Evolutionary conservation across 768 basidiomycete genomes (phyloP), one percentile per base, ranked within the genome.

Genomic region (Lactifluus piperatus): DNA sequence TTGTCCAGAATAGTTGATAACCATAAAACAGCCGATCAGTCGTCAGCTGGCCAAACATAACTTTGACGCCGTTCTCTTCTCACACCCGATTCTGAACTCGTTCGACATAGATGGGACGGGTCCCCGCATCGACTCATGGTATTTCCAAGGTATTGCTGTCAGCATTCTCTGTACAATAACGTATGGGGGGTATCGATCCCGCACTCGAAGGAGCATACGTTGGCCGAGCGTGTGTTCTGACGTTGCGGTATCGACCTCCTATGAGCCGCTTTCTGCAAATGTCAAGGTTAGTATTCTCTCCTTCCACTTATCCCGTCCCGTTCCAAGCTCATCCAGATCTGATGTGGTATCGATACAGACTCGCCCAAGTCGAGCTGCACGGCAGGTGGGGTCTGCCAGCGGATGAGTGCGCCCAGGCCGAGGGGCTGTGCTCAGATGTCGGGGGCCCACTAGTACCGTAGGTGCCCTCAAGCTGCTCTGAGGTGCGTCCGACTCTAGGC

Each of bases 141-240:
- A 45, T 24, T 45, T 3, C 44, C 9, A 24, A 14, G 11, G 36
- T 36, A 14, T 4, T 4, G 36, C 14, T 14, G 36, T 36, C 36
- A 13, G 36, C 14, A 36, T 36, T 14, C 20, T 50, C 30, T 14
- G 27, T 41, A n/a, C 37, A 52, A 29, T 37, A 22, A 22, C 24
- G 20, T n/a, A 16, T 52, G n/a, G 27, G 26, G 51, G 20, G 39
- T 29, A 16, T 27, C n/a, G 26, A 6, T 26, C 8, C 26, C 51
- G 39, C n/a, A 18, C 24, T 36, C 27, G 51, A 52, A 52, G 51
- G 37, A 41, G 51, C 26, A 41, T 27, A 52, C 51, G 52, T 53
- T 53, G 52, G 52, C 52, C 52, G 52, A 53, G 41, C 52, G 52
- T 53, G 41, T 9, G 41, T 22, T 44, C 34, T 50, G 49, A 50